Percentiles rank a stretch among this genome's conserved stretches.
These are phyloP conservation scores for Candida tallmaniae DNA, from an alignment of 805 yeast genomes.

Conservation along the genomic window DNA sequence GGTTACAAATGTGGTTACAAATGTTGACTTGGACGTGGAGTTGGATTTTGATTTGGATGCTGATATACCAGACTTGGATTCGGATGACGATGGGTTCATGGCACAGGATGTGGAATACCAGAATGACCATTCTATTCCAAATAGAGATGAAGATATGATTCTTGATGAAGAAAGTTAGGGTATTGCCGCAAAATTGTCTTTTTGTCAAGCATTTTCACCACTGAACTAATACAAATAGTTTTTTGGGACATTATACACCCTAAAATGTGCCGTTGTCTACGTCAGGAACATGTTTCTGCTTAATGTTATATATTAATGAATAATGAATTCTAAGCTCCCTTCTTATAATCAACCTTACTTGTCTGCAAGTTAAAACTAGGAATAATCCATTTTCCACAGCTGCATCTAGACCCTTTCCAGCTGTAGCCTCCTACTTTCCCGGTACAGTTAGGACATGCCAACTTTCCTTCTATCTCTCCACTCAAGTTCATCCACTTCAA, in stretches of 20 bases:
- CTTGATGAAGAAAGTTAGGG: slow-evolving; percentile 25
- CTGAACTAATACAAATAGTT: background rate
- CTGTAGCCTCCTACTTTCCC: slow-evolving; percentile 86
- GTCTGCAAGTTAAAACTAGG: slow-evolving; percentile 84
- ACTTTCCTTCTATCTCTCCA: slow-evolving; percentile 78
- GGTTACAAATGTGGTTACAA: slow-evolving; percentile 16
- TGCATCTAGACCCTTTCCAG: slow-evolving; percentile 93
- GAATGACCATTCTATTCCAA: slow-evolving; percentile 25
- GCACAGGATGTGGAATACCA: slow-evolving; percentile 46
- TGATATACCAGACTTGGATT: slow-evolving; percentile 40
- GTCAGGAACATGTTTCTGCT: no score
- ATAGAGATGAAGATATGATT: slow-evolving; percentile 35
- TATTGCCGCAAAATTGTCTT: background rate
- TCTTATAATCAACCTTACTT: slow-evolving; percentile 67
- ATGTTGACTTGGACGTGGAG: slow-evolving; percentile 39
- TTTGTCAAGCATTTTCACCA: background rate
- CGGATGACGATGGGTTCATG: slow-evolving; percentile 41
- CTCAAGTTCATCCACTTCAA: slow-evolving; percentile 86
- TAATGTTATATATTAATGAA: no score
- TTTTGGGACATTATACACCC: no score
- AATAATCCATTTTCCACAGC: slow-evolving; percentile 93
- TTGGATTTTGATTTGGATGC: slow-evolving; percentile 42
- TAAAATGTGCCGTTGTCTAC: no score
- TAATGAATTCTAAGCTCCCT: background rate
- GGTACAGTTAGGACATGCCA: slow-evolving; percentile 71